Percentiles rank a stretch among this genome's conserved stretches.
Conservation (phyloP, 2,329 filamentous ascomycete species). For the Scedosporium dehoogii region DNA sequence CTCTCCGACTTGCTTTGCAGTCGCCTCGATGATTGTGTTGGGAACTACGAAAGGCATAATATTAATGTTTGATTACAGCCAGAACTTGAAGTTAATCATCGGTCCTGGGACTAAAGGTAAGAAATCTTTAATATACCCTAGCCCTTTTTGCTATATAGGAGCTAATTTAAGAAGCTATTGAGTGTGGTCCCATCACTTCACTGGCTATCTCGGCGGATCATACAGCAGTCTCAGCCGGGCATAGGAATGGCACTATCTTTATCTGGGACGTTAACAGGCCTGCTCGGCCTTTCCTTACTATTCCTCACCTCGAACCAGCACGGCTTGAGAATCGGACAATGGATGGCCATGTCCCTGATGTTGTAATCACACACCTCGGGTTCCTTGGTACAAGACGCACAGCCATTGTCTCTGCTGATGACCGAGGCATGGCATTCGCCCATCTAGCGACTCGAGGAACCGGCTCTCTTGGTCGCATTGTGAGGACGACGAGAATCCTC, state of each 20-base stretch:
- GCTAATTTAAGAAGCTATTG: conserved; percentile 55
- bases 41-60: conserved; percentile 93
- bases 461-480: conserved; percentile 71
- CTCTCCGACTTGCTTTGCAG: conserved; percentile 75
- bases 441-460: conserved; percentile 89
- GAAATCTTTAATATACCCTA: conserved; percentile 12
- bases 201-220: conserved; percentile 91
- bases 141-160: not conserved
- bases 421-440: conserved; percentile 94
- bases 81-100: conserved; percentile 88
- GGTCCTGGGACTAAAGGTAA: conserved; percentile 83
- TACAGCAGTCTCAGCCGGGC: conserved; percentile 80
- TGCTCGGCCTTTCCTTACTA: conserved; percentile 80
- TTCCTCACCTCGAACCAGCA: conserved; percentile 62
- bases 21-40: conserved; percentile 79
- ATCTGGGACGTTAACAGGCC: conserved; percentile 86
- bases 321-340: conserved; percentile 54
- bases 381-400: conserved; percentile 92
- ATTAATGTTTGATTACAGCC: conserved; percentile 93
- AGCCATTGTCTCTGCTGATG: conserved; percentile 88
- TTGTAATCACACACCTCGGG: conserved; percentile 78
- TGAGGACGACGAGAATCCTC: conserved; percentile 83
- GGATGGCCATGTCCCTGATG: conserved; percentile 75
- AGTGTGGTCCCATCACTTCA: conserved; percentile 79
- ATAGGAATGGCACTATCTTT: conserved; percentile 84